phyloP scores from a whole-genome alignment of 768 basidiomycete genomes.

The Gymnopilus junonius region DNA sequence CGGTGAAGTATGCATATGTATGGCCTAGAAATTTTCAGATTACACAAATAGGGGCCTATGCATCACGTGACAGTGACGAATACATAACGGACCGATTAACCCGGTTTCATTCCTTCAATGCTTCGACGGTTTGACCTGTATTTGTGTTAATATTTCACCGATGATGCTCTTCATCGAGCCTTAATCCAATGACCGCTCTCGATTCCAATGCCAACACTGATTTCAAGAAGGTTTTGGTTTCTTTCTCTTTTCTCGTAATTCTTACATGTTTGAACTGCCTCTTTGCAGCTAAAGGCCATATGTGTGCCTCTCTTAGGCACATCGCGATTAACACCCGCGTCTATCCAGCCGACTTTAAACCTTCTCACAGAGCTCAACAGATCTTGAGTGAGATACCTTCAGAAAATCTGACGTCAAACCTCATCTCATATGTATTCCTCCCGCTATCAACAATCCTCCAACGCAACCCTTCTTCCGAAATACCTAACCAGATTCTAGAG shows the following conservation, averaged over 20 bases:
- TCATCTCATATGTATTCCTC: slow-evolving; percentile 86
- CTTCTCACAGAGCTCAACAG: slow-evolving; percentile 60
- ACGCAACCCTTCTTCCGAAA: slow-evolving; percentile 66
- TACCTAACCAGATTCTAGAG: slow-evolving; percentile 84
- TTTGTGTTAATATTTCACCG: neutral
- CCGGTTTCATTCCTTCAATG: neutral
- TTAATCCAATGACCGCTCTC: neutral
- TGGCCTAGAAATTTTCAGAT: neutral
- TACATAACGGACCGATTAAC: neutral
- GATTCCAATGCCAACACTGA: slow-evolving; percentile 18
- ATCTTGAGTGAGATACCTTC: slow-evolving; percentile 48
- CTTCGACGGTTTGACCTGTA: too few species aligned
- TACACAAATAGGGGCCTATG: neutral
- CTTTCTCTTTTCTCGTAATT: neutral
- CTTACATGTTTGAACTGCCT: neutral
- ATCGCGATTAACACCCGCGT: slow-evolving; percentile 62
- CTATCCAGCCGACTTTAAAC: slow-evolving; percentile 48
- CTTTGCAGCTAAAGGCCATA: slow-evolving; percentile 59
- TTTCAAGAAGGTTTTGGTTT: slow-evolving; percentile 25
- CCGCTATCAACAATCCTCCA: slow-evolving; percentile 86
- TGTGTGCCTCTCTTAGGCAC: slow-evolving; percentile 84
- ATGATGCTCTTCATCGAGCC: neutral
- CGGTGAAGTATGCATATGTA: neutral
- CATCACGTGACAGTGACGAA: neutral
- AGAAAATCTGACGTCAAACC: slow-evolving; percentile 51